Base-by-base conservation (phyloP, 78 protist genomes). In the Anaeramoeba flamelloides region DNA sequence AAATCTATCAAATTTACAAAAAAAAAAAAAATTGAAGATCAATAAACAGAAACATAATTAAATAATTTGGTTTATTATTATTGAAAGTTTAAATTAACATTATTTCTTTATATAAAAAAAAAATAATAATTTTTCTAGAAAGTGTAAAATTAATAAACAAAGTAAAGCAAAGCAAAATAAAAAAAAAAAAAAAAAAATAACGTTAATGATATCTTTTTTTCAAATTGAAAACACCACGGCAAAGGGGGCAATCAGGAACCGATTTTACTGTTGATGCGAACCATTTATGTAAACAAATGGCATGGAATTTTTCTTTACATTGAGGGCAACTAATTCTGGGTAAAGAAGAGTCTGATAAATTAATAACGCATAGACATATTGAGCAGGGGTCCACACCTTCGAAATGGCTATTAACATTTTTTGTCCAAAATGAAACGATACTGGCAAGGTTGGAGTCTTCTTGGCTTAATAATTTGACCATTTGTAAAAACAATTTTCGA, bases 301-400 rank as follows among this genome's bases (percentile, higher is more conserved):
- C 12, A 40, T 83, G 86, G 81, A 83, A 83, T 36, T 53, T 79
- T 32, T 83, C 17, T 38, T 32, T 4, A 81, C 86, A 83, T 34
- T 75, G 79, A 41, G 8, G 31, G 2, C 76, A 3, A 38, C 4
- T 33, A 30, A 80, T 33, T 17, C 31, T 30, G 38, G 87, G 87
- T 76, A 80, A 12, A n/a, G 39, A 34, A 26, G 8, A 26, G 79
- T 84, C 81, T 64, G 83, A 34, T 1, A 32, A 75, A 36, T 84
- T 74, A 1, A 84, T 33, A 1, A 84, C 79, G 2, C 85, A 36
- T 26, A 77, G 81, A 79, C 88, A 86, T 31, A 86, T 77, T 76
- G 85, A 31, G 81, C 88, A 86, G 31, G 78, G 83, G 74, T 86
- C 88, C 38, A 79, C 77, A 38, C 88, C 88, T 8, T 81, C 88